A percentile compares a stretch with the other conserved stretches of the same genome.
Evolutionary conservation across 1,139 yeast genomes (phyloP).

Genomic region (Kurtzmaniella quercitrusa): DNA sequence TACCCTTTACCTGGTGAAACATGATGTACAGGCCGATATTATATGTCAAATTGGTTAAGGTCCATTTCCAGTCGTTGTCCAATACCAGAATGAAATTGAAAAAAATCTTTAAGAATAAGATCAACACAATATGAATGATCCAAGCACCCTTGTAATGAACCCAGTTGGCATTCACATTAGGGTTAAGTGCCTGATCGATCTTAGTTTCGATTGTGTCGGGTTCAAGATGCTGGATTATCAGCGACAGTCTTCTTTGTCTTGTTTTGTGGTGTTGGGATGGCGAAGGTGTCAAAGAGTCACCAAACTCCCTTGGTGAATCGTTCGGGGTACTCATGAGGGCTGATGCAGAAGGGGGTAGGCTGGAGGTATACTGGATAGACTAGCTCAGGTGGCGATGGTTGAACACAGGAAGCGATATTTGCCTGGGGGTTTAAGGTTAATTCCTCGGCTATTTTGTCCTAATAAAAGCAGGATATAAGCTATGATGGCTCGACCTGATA

Average conservation of each 20-base stretch:
- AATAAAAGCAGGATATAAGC: neutral
- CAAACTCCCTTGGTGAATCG: conserved; percentile 4
- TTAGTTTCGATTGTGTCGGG: conserved; percentile 91
- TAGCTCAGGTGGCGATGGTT: too few relatives aligned
- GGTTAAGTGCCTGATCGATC: conserved; percentile 84
- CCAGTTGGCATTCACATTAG: conserved; percentile 94
- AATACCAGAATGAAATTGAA: conserved; percentile 70
- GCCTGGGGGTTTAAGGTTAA: neutral
- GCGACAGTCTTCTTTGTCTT: conserved; percentile 45
- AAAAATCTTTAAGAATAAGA: conserved; percentile 65
- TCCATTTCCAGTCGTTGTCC: conserved; percentile 87
- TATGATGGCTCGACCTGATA: neutral
- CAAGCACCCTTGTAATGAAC: conserved; percentile 95
- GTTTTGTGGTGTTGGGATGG: conserved; percentile 27
- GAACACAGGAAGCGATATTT: too few relatives aligned
- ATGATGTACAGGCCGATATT: conserved; percentile 89
- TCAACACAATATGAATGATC: conserved; percentile 85
- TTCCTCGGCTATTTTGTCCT: neutral
- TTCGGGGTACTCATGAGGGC: conserved; percentile 3
- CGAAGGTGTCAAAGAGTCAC: conserved; percentile 18
- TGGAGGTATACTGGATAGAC: too few relatives aligned
- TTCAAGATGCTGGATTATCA: conserved; percentile 76
- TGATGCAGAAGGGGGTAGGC: neutral
- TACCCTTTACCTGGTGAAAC: conserved; percentile 96
- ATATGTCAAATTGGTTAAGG: conserved; percentile 84